Evolutionary conservation across 148 eudicot species (phyloP).

Genomic region (Talinum fruticosum): DNA sequence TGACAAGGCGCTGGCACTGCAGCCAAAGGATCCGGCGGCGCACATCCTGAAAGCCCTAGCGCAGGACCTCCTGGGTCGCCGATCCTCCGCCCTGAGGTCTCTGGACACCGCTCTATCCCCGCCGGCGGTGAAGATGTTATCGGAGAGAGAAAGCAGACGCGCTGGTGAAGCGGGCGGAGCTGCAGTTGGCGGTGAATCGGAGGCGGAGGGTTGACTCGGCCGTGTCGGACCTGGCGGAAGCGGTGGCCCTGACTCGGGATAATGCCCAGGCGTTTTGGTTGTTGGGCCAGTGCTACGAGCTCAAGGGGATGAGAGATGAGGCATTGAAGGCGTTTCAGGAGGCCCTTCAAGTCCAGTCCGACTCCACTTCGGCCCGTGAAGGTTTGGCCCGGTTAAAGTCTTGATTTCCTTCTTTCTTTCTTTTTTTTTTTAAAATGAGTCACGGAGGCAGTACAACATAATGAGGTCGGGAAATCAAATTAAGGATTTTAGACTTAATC

Average conservation of each 20-base stretch:
- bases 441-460: no score
- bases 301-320: constrained; percentile 50
- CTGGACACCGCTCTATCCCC: constrained; percentile 60
- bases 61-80: constrained; percentile 47
- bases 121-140: constrained; percentile 40
- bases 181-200: constrained; percentile 46
- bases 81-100: constrained; percentile 54
- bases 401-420: background rate
- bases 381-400: constrained; percentile 46
- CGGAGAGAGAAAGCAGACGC: constrained; percentile 63
- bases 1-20: constrained; percentile 53
- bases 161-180: constrained; percentile 70
- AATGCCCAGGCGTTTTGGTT: constrained; percentile 52
- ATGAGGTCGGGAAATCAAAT: no score
- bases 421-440: no score
- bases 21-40: constrained; percentile 62
- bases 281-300: constrained; percentile 71
- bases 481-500: no score
- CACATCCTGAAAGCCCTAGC: constrained; percentile 71
- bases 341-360: constrained; percentile 45
- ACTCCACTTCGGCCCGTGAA: constrained; percentile 36
- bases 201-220: constrained; percentile 63
- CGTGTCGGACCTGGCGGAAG: constrained; percentile 59
- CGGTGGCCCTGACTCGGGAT: constrained; percentile 45
- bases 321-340: constrained; percentile 42